Evolutionary conservation across 1,139 yeast species (phyloP).

Genomic region (Pichia sp.): DNA sequence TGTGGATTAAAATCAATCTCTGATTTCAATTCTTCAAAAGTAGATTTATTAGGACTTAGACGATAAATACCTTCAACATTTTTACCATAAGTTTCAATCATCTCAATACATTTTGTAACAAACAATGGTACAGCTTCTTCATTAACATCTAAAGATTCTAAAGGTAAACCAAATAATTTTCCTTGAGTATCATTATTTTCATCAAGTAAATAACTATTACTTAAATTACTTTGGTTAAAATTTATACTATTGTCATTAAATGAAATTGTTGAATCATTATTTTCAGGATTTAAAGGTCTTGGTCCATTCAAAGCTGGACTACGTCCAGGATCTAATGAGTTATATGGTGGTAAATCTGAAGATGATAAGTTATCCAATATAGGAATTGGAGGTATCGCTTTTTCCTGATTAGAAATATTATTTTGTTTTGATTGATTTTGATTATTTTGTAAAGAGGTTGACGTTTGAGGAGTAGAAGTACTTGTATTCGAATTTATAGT

Average conservation of each 20-base stretch:
- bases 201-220: background rate
- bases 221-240: conserved; percentile 2
- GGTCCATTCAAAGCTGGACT: conserved; percentile 23
- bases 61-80: conserved; percentile 87
- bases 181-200: conserved; percentile 8
- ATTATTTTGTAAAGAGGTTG: no score
- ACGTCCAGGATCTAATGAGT: conserved; percentile 25
- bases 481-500: background rate
- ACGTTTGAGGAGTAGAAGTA: background rate
- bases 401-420: no score
- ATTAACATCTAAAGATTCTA: conserved; percentile 72
- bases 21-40: conserved; percentile 65
- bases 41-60: conserved; percentile 70
- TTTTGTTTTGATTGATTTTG: no score
- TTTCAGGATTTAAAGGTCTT: conserved; percentile 19
- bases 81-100: conserved; percentile 76
- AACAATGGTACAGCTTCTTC: conserved; percentile 91
- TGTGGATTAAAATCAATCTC: conserved; percentile 76
- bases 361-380: background rate
- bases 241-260: conserved; percentile 10
- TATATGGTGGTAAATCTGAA: conserved; percentile 15
- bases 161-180: conserved; percentile 62
- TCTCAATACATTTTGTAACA: conserved; percentile 81
- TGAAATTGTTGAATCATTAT: conserved; percentile 7
- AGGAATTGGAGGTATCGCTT: conserved; percentile 10